Percentiles rank a stretch among this genome's conserved stretches.
These are phyloP conservation scores for Aspergillus novoparasiticus DNA, from an alignment of 2,329 filamentous ascomycete species.

Conservation along the genomic window DNA sequence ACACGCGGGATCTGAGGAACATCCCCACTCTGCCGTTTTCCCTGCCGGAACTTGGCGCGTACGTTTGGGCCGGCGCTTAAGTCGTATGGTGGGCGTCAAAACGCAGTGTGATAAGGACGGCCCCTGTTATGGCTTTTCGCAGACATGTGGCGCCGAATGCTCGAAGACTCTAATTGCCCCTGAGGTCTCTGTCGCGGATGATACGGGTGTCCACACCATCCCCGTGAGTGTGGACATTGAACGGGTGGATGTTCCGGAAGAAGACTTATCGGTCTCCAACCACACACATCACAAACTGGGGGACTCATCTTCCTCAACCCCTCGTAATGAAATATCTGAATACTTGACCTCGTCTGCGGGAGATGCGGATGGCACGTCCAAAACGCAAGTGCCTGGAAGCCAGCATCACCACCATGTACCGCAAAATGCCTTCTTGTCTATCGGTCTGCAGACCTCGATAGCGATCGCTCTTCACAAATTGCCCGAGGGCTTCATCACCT, in stretches of 20 bases:
- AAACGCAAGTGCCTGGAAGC: constrained; percentile 12
- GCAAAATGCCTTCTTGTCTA: constrained; percentile 87
- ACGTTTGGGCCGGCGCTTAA: constrained; percentile 45
- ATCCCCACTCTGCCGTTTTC: constrained; percentile 17
- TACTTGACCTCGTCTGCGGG: constrained; percentile 4
- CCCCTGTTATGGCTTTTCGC: constrained; percentile 63
- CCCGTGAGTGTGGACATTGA: constrained; percentile 21
- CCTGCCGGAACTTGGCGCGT: constrained; percentile 37
- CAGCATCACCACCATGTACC: constrained; percentile 92
- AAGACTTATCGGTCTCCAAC: constrained; percentile 8
- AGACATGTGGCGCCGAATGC: constrained; percentile 64
- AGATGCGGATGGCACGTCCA: constrained; percentile 6
- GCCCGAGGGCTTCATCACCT: constrained; percentile 84
- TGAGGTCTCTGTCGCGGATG: constrained; percentile 15
- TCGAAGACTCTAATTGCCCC: constrained; percentile 49
- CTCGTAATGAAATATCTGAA: constrained; percentile 12
- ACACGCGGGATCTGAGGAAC: constrained; percentile 14
- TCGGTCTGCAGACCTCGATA: constrained; percentile 93
- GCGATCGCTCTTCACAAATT: constrained; percentile 97
- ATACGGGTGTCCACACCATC: constrained; percentile 20
- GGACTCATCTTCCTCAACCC: constrained; percentile 18
- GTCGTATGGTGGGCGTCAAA: constrained; percentile 54
- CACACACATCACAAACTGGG: background rate
- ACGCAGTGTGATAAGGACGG: constrained; percentile 59
- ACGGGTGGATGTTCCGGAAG: constrained; percentile 8